phyloP scores from a whole-genome alignment of 2,329 filamentous ascomycete genomes.

The Alternaria sp. region DNA sequence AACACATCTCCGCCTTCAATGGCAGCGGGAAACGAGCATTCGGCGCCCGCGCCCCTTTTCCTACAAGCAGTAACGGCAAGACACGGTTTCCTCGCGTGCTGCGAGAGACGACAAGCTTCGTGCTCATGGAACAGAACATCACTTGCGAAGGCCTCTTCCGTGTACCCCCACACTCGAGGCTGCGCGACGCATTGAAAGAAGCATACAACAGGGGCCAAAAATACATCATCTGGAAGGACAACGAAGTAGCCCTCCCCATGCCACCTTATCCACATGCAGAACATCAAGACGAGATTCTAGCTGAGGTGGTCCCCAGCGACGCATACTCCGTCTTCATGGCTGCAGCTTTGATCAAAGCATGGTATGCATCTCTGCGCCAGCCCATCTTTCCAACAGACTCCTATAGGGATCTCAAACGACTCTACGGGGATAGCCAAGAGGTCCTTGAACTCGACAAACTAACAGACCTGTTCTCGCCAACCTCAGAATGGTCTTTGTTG shows the following conservation, averaged over 20 bases:
- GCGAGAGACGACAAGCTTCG: slow-evolving; percentile 62
- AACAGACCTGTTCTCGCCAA: slow-evolving; percentile 57
- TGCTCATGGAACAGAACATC: slow-evolving; percentile 59
- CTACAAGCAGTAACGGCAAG: slow-evolving; percentile 55
- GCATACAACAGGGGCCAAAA: slow-evolving; percentile 65
- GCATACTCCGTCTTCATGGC: slow-evolving; percentile 64
- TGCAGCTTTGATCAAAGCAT: slow-evolving; percentile 63
- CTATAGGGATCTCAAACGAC: slow-evolving; percentile 58
- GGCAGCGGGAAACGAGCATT: slow-evolving; percentile 59
- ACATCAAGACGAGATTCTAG: slow-evolving; percentile 54
- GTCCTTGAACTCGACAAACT: slow-evolving; percentile 54
- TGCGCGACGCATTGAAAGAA: slow-evolving; percentile 61
- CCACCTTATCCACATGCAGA: slow-evolving; percentile 45
- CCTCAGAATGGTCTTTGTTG: slow-evolving; percentile 58
- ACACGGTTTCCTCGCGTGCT: slow-evolving; percentile 62
- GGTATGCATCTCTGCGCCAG: slow-evolving; percentile 63
- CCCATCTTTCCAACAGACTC: slow-evolving; percentile 61
- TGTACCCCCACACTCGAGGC: slow-evolving; percentile 60
- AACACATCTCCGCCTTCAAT: slow-evolving; percentile 59
- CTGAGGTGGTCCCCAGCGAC: slow-evolving; percentile 58
- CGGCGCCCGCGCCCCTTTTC: slow-evolving; percentile 58
- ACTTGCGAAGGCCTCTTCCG: slow-evolving; percentile 63
- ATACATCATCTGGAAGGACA: slow-evolving; percentile 63
- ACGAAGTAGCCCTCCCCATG: slow-evolving; percentile 44
- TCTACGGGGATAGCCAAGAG: slow-evolving; percentile 54